Base-by-base conservation (phyloP, 2,329 filamentous ascomycete genomes). In the Penicillium sp. region DNA sequence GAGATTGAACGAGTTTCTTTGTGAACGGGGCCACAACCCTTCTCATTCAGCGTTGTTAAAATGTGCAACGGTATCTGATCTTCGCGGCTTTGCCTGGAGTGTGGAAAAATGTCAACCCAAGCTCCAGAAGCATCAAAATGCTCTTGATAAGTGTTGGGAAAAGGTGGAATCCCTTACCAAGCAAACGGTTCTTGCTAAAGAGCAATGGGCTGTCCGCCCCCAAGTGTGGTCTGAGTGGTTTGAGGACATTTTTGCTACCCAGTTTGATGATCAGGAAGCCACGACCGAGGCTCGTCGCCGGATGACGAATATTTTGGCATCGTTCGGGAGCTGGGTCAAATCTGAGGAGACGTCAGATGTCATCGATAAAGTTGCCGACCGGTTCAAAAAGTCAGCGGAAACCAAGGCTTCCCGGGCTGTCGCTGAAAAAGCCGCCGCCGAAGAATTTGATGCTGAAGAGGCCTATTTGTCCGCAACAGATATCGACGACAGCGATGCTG, bases 1-100 rank as follows among this genome's bases (percentile, higher is more conserved):
- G 73, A 9, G 25, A 41, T 58, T 82, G 3, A 73, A 75, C 28
- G 66, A 72, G 5, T 74, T 75, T 9, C 62, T 81, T 24, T 10
- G 3, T 9, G 35, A 38, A 7, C 10, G 12, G 5, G 67, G 68
- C n/a, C 70, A 66, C 9, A 77, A 73, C 9, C 28, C 42, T 20
- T 15, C 35, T 3, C 42, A 32, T 20, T 6, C 25, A 5, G 32
- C 39, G 0, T 64, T 83, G n/a, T 60, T 80, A 0, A 80, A 76
- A 61, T 58, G 76, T 54, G 63, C 72, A 57, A 65, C 72, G 38
- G 64, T 67, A 25, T 69, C 73, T 45, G 60, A 62, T 2, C 56
- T 67, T 24, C 60, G 62, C 13, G 57, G 58, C 13, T 49, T 49
- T 18, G 28, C 29, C 5, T 68, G 63, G 56, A 46, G 23, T 23